phyloP scores from a whole-genome alignment of 441 rosid species.

The Adansonia gregorii region DNA sequence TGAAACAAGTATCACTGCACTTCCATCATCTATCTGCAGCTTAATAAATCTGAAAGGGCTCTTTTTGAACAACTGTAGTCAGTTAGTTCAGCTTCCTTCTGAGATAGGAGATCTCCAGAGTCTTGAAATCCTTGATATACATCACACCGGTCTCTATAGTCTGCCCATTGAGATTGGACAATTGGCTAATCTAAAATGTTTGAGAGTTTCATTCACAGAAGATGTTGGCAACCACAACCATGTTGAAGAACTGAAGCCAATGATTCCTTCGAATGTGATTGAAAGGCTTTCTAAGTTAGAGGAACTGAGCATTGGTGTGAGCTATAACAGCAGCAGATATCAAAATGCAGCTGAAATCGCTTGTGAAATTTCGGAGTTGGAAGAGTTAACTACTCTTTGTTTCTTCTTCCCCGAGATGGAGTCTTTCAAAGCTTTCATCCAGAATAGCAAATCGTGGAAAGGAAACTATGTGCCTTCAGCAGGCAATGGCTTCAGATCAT shows the following conservation, averaged over 20 bases:
- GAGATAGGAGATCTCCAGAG: slow-evolving; percentile 26
- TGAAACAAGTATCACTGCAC: slow-evolving; percentile 30
- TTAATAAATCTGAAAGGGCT: slow-evolving; percentile 34
- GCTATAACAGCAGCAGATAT: slow-evolving; percentile 19
- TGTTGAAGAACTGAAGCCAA: background rate
- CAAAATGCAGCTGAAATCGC: slow-evolving; percentile 24
- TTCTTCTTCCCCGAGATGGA: slow-evolving; percentile 18
- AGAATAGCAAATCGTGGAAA: slow-evolving; percentile 6
- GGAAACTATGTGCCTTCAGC: background rate
- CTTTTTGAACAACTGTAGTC: slow-evolving; percentile 33
- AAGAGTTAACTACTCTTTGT: background rate
- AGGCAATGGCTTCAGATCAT: slow-evolving; percentile 28
- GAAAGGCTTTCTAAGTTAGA: slow-evolving; percentile 32
- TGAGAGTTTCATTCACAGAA: slow-evolving; percentile 34
- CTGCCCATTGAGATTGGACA: slow-evolving; percentile 27
- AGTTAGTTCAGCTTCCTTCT: slow-evolving; percentile 30
- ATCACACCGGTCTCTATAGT: slow-evolving; percentile 33
- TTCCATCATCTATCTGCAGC: slow-evolving; percentile 35
- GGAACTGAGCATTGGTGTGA: slow-evolving; percentile 41
- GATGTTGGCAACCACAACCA: slow-evolving; percentile 15
- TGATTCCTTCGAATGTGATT: slow-evolving; percentile 21
- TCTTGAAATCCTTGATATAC: slow-evolving; percentile 44
- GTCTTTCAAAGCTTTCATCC: background rate
- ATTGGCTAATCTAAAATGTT: slow-evolving; percentile 35
- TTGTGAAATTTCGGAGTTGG: slow-evolving; percentile 31